Evolutionary conservation across 768 basidiomycete genomes (phyloP).

Genomic region (Lactifluus volemus): DNA sequence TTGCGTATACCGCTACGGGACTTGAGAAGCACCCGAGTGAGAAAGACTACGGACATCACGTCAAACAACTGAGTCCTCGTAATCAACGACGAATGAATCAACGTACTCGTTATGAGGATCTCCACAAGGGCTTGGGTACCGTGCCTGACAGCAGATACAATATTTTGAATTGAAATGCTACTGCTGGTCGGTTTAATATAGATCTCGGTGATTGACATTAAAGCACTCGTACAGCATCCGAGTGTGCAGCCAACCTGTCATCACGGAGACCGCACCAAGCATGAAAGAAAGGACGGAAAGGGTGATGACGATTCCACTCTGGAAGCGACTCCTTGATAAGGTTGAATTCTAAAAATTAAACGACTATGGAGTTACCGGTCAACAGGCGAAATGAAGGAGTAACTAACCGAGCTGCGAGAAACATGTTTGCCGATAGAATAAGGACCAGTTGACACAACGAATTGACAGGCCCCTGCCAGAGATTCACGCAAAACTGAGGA

Average conservation of each 20-base stretch:
- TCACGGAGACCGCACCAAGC: background rate
- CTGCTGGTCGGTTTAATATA: background rate
- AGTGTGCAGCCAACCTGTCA: background rate
- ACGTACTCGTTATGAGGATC: background rate
- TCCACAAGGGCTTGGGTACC: background rate
- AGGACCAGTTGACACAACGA: background rate
- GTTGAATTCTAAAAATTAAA: background rate
- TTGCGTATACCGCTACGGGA: background rate
- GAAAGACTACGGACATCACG: background rate
- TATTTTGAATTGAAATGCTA: background rate
- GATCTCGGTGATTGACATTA: background rate
- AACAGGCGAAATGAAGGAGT: background rate
- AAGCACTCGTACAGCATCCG: background rate
- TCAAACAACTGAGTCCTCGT: background rate
- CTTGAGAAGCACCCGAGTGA: background rate
- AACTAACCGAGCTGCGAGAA: constrained; percentile 1
- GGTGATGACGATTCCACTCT: background rate
- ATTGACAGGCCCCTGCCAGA: background rate
- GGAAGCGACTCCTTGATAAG: background rate
- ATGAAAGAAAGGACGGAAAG: background rate
- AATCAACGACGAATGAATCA: background rate
- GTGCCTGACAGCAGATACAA: background rate
- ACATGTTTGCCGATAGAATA: background rate
- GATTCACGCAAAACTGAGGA: background rate
- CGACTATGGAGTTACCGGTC: background rate